Evolutionary conservation across 495 filamentous ascomycete species (phyloP).

Genomic region (Penicillium coprophilum): DNA sequence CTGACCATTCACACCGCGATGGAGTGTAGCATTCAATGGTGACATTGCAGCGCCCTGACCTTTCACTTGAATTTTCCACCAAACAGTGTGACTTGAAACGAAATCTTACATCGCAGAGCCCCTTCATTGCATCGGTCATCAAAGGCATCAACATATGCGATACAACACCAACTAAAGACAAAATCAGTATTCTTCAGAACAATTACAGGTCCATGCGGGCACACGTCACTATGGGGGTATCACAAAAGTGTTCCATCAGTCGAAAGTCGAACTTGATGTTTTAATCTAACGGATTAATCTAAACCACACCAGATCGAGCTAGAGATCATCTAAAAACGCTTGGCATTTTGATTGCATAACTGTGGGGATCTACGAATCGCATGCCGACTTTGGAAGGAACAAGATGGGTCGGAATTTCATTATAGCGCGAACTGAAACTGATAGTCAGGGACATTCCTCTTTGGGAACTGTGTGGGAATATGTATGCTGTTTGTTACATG

Average conservation of each 20-base stretch:
- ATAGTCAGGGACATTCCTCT: background rate
- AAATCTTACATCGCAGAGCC: too few species aligned
- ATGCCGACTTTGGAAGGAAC: background rate
- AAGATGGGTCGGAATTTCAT: background rate
- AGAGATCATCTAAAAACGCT: background rate
- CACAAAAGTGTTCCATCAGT: background rate
- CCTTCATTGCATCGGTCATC: too few species aligned
- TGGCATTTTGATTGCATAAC: background rate
- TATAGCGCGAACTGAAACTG: background rate
- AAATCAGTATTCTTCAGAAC: background rate
- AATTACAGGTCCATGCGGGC: too few species aligned
- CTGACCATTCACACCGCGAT: background rate
- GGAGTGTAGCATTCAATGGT: background rate
- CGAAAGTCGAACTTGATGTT: background rate
- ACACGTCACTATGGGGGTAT: background rate
- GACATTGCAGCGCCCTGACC: too few species aligned
- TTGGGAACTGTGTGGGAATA: background rate
- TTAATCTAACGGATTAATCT: background rate
- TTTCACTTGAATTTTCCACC: too few species aligned
- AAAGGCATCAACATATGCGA: too few species aligned
- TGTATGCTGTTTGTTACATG: background rate
- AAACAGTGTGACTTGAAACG: too few species aligned
- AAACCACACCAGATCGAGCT: background rate
- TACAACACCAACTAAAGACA: too few species aligned
- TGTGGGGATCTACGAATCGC: background rate